Conservation (phyloP, 345 rosid genomes). For the Eucalyptus curtisii region DNA sequence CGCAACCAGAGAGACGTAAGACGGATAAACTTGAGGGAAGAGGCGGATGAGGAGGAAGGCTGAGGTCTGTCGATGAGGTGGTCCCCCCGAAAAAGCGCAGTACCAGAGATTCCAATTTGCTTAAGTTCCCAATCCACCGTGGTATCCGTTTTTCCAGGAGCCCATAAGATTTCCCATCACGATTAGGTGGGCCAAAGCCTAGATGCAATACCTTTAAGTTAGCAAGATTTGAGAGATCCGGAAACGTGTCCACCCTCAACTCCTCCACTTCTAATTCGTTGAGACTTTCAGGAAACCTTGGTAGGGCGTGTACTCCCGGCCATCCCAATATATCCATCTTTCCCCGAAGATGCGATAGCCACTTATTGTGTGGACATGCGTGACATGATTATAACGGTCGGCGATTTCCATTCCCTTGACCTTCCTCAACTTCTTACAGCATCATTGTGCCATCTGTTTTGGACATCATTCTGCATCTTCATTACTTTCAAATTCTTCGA, state of each 20-base stretch:
- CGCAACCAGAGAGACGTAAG: rapidly evolving
- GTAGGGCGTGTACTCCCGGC: rapidly evolving
- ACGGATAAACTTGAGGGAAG: background rate
- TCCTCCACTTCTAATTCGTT: background rate
- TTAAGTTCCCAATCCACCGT: background rate
- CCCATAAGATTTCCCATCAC: background rate
- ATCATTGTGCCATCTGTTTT: no score
- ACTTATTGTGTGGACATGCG: no score
- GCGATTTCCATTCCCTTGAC: no score
- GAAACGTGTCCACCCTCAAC: background rate
- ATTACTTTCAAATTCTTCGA: background rate
- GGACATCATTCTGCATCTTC: background rate
- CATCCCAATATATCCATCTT: rapidly evolving
- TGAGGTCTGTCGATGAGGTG: background rate
- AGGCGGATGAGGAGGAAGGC: background rate
- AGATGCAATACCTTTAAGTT: background rate
- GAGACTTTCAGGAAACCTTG: background rate
- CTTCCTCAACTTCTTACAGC: no score
- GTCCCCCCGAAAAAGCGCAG: no score
- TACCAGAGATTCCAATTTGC: background rate
- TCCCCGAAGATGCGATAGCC: rapidly evolving
- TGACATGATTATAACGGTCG: no score
- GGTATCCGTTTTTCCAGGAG: background rate
- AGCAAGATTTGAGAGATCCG: background rate
- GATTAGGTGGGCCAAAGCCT: rapidly evolving